Conservation (phyloP, 2,329 filamentous ascomycete genomes). For the Sclerotiophoma versabilis region DNA sequence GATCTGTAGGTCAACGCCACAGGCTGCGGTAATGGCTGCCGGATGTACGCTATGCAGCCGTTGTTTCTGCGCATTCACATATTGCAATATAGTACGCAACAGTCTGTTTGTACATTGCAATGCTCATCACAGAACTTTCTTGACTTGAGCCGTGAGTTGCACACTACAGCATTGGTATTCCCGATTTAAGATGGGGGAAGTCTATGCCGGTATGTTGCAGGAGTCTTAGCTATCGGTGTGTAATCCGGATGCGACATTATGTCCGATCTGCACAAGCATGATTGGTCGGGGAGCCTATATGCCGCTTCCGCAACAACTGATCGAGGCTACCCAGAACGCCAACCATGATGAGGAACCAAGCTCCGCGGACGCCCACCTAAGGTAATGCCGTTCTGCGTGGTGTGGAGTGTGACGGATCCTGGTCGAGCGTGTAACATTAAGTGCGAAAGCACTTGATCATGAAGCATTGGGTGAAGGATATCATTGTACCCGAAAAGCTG, state of each 20-base stretch:
- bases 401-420: background rate
- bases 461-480: background rate
- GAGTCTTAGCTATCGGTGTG: constrained; percentile 3
- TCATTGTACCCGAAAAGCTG: background rate
- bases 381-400: background rate
- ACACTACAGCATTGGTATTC: background rate
- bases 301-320: background rate
- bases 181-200: background rate
- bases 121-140: background rate
- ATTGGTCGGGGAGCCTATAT: constrained; percentile 11
- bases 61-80: background rate
- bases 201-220: constrained; percentile 1
- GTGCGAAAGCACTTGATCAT: background rate
- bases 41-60: background rate
- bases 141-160: background rate
- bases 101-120: background rate
- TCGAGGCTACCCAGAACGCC: background rate
- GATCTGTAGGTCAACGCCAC: constrained; percentile 12
- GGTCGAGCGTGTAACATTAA: background rate
- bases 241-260: constrained; percentile 4
- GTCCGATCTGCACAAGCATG: constrained; percentile 1
- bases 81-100: background rate
- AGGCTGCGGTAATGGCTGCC: constrained; percentile 9
- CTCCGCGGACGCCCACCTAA: constrained; percentile 1
- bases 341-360: background rate